phyloP scores from a whole-genome alignment of 495 filamentous ascomycete species.

The Neurospora pannonica region DNA sequence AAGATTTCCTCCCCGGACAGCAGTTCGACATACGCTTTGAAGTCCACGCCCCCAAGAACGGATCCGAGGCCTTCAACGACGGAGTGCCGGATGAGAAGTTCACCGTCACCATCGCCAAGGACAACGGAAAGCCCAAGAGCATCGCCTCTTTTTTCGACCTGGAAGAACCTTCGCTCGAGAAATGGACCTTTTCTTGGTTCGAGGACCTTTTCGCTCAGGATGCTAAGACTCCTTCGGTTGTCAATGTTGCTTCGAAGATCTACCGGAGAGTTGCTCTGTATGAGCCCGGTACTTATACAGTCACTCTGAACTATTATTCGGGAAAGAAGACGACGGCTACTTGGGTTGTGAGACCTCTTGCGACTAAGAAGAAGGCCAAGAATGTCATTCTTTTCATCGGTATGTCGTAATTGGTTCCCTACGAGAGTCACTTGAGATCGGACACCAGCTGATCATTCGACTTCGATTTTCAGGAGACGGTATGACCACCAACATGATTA shows the following conservation, averaged over 20 bases:
- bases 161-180: conserved; percentile 48
- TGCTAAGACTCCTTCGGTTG: conserved; percentile 49
- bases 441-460: neutral
- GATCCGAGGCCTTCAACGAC: conserved; percentile 54
- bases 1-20: conserved; percentile 65
- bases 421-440: neutral
- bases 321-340: conserved; percentile 52
- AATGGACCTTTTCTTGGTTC: conserved; percentile 63
- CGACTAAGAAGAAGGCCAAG: conserved; percentile 57
- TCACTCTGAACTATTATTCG: conserved; percentile 59
- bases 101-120: conserved; percentile 57
- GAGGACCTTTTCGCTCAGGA: conserved; percentile 67
- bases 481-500: conserved; percentile 73
- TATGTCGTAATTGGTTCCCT: neutral
- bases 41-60: conserved; percentile 67
- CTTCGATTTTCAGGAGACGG: conserved; percentile 41
- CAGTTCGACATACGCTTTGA: conserved; percentile 70
- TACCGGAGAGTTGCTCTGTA: conserved; percentile 59
- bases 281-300: conserved; percentile 61
- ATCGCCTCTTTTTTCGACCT: conserved; percentile 52
- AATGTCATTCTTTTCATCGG: conserved; percentile 72
- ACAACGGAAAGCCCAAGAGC: conserved; percentile 33
- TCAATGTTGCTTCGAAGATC: conserved; percentile 61
- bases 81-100: conserved; percentile 56
- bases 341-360: conserved; percentile 61